Conservation (phyloP, 805 yeast genomes). For the Schwanniomyces yamadae region DNA sequence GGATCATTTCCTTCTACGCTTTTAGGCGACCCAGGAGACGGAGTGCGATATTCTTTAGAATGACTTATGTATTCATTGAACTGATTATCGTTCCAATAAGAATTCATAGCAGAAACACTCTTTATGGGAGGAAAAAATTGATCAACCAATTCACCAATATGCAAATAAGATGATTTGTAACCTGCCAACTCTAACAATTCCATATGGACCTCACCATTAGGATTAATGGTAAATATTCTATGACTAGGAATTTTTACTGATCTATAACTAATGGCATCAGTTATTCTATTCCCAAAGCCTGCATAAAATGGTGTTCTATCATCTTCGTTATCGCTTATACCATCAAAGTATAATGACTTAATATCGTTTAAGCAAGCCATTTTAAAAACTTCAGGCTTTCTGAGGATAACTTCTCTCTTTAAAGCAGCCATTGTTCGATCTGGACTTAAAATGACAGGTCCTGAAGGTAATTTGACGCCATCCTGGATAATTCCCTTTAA, state of each 20-base stretch:
- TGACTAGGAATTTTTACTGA: slow-evolving; percentile 94
- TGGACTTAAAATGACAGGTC: slow-evolving; percentile 94
- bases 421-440: slow-evolving; percentile 96
- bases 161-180: slow-evolving; percentile 80
- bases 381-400: slow-evolving; percentile 97
- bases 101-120: slow-evolving; percentile 28
- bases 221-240: slow-evolving; percentile 90
- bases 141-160: slow-evolving; percentile 91
- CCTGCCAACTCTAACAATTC: slow-evolving; percentile 94
- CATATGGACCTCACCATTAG: slow-evolving; percentile 97
- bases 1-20: slow-evolving; percentile 16
- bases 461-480: slow-evolving; percentile 68
- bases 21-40: slow-evolving; percentile 25
- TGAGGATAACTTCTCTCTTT: slow-evolving; percentile 84
- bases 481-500: slow-evolving; percentile 72
- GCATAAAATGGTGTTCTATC: slow-evolving; percentile 87
- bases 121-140: slow-evolving; percentile 88
- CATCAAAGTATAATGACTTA: slow-evolving; percentile 57
- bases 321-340: slow-evolving; percentile 25
- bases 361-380: slow-evolving; percentile 95
- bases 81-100: slow-evolving; percentile 37
- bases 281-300: slow-evolving; percentile 94
- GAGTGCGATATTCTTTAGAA: slow-evolving; percentile 5
- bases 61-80: slow-evolving; percentile 30
- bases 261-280: slow-evolving; percentile 93